phyloP scores from a whole-genome alignment of 1,284 basidiomycete genomes.

The Rhodotorula sp. region DNA sequence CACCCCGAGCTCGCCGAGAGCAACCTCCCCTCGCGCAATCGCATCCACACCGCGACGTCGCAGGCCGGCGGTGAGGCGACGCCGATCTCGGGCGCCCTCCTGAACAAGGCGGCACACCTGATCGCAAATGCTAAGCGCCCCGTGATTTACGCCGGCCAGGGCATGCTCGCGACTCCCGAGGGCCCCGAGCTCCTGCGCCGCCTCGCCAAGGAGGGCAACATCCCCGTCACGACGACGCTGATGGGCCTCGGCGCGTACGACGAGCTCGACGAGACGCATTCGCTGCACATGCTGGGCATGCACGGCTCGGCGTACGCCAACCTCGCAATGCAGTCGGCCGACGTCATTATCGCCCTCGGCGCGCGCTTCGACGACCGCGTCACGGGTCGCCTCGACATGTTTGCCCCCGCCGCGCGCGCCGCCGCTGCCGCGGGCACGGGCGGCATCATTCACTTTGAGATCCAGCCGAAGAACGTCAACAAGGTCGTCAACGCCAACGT shows the following conservation, averaged over 20 bases:
- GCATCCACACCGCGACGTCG: slow-evolving; percentile 38
- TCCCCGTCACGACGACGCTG: slow-evolving; percentile 94
- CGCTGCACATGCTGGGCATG: slow-evolving; percentile 98
- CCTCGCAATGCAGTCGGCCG: slow-evolving; percentile 93
- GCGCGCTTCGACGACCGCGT: slow-evolving; percentile 97
- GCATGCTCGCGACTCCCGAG: slow-evolving; percentile 75
- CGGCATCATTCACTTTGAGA: slow-evolving; percentile 98
- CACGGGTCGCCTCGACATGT: slow-evolving; percentile 83
- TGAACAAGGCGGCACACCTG: slow-evolving; percentile 78
- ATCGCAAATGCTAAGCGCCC: slow-evolving; percentile 91
- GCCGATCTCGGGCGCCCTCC: slow-evolving; percentile 47
- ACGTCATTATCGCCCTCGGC: slow-evolving; percentile 95
- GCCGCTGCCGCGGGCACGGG: slow-evolving; percentile 83
- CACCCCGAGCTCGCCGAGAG: slow-evolving; percentile 62
- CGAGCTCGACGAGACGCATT: slow-evolving; percentile 73
- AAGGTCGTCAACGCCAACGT: slow-evolving; percentile 95
- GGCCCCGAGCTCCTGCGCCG: slow-evolving; percentile 81
- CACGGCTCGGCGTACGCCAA: slow-evolving; percentile 98
- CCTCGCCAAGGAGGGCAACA: slow-evolving; percentile 80
- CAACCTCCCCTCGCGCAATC: slow-evolving; percentile 31
- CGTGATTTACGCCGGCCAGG: slow-evolving; percentile 90
- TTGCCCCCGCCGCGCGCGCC: slow-evolving; percentile 84
- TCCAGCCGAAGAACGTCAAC: slow-evolving; percentile 98
- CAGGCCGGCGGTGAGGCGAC: slow-evolving; percentile 29
- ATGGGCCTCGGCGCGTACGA: slow-evolving; percentile 95